Base-by-base conservation (phyloP, 2,329 filamentous ascomycete genomes). In the Fusarium sp. region DNA sequence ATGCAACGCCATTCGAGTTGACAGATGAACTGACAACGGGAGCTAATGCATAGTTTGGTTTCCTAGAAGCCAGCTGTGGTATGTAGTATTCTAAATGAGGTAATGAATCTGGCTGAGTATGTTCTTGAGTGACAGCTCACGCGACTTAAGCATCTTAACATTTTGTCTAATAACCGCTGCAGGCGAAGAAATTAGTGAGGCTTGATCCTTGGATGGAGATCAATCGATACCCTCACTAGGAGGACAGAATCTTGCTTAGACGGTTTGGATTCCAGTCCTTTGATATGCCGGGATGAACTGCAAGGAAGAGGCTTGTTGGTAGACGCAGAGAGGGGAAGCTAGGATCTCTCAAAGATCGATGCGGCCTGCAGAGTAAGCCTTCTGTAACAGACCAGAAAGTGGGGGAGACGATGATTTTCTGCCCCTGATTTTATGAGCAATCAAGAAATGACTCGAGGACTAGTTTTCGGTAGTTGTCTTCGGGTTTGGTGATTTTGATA, bases 321-420 rank as follows among this genome's bases (percentile, higher is more conserved):
- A 11, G 47, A 62, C 13, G 45, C 45, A 31, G 11, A 37, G 29
- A 52, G 18, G 18, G 45, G 45, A 63, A 64, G 61, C 61, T 64
- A 42, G 61, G 61, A 34, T 57, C 47, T 45, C 35, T 34, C n/a
- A 8, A 27, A 42, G 61, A 64, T 64, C 61, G 47, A 42, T 54
- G 61, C 61, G 47, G 61, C 14, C n/a, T 57, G 35, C 50, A 42
- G 47, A 50, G 61, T 64, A 10, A 64, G 61, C 24, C 29, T 57
- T 64, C 61, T 64, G 61, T 64, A 64, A 64, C 61, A 45, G 40
- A 45, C 47, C 31, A 56, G 22, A 24, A 24, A 16, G 42, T 62
- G 60, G 60, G 24, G 60, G 16, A n/a, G 16, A 27, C 13, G 47
- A 56, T 34, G 27, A 56, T 31, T 42, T 35, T 35, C 16, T 31